Evolutionary conservation across 768 basidiomycete species (phyloP), one percentile per base, ranked within the genome.

Genomic region (Naganishia friedmannii): DNA sequence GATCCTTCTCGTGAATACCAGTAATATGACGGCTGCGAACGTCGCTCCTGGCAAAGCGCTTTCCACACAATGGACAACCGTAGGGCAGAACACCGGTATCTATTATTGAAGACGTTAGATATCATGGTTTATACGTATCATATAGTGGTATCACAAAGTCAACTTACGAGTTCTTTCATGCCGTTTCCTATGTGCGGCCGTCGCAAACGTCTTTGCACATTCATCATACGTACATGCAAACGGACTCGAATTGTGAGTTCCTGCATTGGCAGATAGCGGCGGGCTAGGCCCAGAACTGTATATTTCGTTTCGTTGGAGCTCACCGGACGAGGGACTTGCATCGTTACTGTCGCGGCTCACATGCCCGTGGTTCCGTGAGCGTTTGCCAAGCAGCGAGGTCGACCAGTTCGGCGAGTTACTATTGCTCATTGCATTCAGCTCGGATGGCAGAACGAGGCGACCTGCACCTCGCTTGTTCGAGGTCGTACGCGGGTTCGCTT

Each of bases 131-230:
- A 9, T 3, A 5, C 9, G 9, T 53, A 21, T 46, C 13, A 32
- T 7, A 2, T 28, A 13, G 13, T 10, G 4, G 9, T 53, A 21
- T 46, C 13, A 32, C 15, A 2, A 15, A 13, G 13, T 10, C 1
- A 2, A 66, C 65, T 66, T 53, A 66, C 65, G 65, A 66, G 48
- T 34, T 42, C 65, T 46, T n/a, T 53, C 53, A 53, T 66, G 65
- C 29, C 65, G 48, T n/a, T 54, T 66, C 48, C 65, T 66, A 42
- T 66, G 65, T 26, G 65, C 48, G 7, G 65, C 65, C 12, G 65
- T 66, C 8, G 65, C 48, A n/a, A 66, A 66, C 21, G 65, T 21
- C 29, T 66, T 66, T 31, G 21, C 13, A 15, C 65, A 66, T 26
- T 48, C 65, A 32, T 32, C 48, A 53, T 53, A 66, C 48, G 48